phyloP scores from a whole-genome alignment of 805 yeast genomes.

The Sugiyamaella qingdaonensis region DNA sequence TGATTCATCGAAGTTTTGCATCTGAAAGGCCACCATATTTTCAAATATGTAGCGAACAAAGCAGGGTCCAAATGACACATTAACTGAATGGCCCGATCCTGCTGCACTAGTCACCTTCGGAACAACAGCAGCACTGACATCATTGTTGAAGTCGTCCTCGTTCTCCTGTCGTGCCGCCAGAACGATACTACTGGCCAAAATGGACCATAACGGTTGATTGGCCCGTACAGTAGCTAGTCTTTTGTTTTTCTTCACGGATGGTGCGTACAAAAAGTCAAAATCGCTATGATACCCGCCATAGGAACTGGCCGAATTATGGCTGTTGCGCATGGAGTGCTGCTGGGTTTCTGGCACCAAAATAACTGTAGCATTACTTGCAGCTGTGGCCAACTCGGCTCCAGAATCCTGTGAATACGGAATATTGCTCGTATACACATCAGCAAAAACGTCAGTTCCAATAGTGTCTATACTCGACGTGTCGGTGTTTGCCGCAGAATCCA shows the following conservation, averaged over 20 bases:
- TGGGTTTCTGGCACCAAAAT: constrained; percentile 5
- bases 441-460: constrained; percentile 2
- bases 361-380: constrained; percentile 2
- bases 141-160: constrained; percentile 6
- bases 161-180: constrained; percentile 32
- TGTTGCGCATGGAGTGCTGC: not conserved
- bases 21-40: constrained; percentile 32
- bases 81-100: not conserved
- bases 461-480: constrained; percentile 18
- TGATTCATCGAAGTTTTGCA: constrained; percentile 19
- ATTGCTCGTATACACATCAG: not conserved
- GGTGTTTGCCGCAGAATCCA: constrained; percentile 14
- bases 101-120: constrained; percentile 3
- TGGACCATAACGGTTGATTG: constrained; percentile 35
- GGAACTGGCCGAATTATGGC: constrained; percentile 1
- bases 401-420: not conserved
- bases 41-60: constrained; percentile 30
- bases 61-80: constrained; percentile 16
- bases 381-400: not conserved
- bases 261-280: constrained; percentile 20
- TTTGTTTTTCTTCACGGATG: constrained; percentile 27
- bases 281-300: constrained; percentile 10
- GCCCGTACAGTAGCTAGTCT: constrained; percentile 24
- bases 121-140: constrained; percentile 4
- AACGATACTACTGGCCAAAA: constrained; percentile 32